Conservation (phyloP, 2,329 filamentous ascomycete genomes). For the Phialophora expanda region DNA sequence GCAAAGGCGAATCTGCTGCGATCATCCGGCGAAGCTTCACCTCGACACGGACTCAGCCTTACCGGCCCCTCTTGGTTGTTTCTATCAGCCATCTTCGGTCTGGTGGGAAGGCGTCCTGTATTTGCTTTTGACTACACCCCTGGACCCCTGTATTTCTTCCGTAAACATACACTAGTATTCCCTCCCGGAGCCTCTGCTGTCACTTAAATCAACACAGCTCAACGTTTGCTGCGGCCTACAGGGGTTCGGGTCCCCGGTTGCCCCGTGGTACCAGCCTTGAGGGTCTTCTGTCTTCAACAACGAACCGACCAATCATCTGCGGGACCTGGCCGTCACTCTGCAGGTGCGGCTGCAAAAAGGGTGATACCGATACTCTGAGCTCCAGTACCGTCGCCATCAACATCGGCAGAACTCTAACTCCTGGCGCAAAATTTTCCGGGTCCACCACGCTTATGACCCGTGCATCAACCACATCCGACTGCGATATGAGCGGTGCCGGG, state of each 20-base stretch:
- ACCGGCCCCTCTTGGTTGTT: constrained; percentile 9
- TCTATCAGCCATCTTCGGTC: neutral
- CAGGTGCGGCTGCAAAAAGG: constrained; percentile 26
- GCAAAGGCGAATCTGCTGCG: constrained; percentile 1
- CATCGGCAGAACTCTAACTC: neutral
- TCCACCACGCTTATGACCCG: neutral
- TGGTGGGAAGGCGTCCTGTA: neutral
- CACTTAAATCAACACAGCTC: neutral
- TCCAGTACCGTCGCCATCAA: constrained; percentile 2
- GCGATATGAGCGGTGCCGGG: neutral
- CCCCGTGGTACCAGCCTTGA: constrained; percentile 11
- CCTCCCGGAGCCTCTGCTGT: neutral
- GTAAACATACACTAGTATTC: neutral
- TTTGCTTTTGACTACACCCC: constrained; percentile 5
- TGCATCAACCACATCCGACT: neutral
- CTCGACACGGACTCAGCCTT: constrained; percentile 15
- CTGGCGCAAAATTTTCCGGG: neutral
- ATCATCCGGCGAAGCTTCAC: neutral
- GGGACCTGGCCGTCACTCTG: constrained; percentile 12
- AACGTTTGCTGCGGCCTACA: constrained; percentile 14
- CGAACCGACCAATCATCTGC: constrained; percentile 29
- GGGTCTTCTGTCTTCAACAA: constrained; percentile 28
- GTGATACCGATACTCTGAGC: constrained; percentile 5
- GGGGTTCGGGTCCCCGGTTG: constrained; percentile 10
- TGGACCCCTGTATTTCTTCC: constrained; percentile 9